Percentiles rank a stretch among this genome's conserved stretches.
Evolutionary conservation across 352 stramenopile species (phyloP).

Genomic region (Vaucheria bursata): DNA sequence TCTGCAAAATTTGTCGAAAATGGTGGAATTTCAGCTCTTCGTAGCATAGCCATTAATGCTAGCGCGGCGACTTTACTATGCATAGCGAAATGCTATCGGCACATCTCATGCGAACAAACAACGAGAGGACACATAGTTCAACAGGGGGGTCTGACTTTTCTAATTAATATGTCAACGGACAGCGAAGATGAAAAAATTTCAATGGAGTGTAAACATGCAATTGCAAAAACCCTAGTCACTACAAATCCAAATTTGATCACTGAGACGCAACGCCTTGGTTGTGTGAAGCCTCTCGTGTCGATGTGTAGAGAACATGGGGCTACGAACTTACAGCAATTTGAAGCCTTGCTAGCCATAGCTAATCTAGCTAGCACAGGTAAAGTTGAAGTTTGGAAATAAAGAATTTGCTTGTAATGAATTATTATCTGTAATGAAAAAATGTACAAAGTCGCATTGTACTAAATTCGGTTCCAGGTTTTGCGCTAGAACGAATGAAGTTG

Average conservation of each 20-base stretch:
- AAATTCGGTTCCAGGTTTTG: too few relatives aligned
- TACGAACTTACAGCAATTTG: slow-evolving; percentile 70
- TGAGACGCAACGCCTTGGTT: slow-evolving; percentile 35
- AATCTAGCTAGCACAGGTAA: slow-evolving; percentile 91
- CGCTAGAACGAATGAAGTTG: too few relatives aligned
- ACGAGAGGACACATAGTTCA: slow-evolving; percentile 34
- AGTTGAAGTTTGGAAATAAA: too few relatives aligned
- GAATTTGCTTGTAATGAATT: too few relatives aligned
- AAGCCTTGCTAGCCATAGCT: slow-evolving; percentile 84
- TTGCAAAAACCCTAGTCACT: slow-evolving; percentile 40
- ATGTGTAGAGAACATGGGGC: slow-evolving; percentile 75
- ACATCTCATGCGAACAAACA: slow-evolving; percentile 19
- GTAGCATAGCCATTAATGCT: slow-evolving; percentile 19
- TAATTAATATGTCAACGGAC: slow-evolving; percentile 38
- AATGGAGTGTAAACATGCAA: slow-evolving; percentile 20
- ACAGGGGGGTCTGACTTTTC: slow-evolving; percentile 30
- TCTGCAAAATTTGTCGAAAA: slow-evolving; percentile 22
- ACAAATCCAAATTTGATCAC: slow-evolving; percentile 35
- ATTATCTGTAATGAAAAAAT: too few relatives aligned
- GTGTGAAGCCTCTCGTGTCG: slow-evolving; percentile 62
- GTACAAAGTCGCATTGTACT: too few relatives aligned
- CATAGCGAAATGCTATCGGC: slow-evolving; percentile 36
- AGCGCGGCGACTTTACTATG: slow-evolving; percentile 20
- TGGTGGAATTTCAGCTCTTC: slow-evolving; percentile 23
- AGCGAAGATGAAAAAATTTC: slow-evolving; percentile 17